These are phyloP conservation scores for Paramecium sonneborni DNA, from an alignment of 73 alveolate species.

Conservation along the genomic window DNA sequence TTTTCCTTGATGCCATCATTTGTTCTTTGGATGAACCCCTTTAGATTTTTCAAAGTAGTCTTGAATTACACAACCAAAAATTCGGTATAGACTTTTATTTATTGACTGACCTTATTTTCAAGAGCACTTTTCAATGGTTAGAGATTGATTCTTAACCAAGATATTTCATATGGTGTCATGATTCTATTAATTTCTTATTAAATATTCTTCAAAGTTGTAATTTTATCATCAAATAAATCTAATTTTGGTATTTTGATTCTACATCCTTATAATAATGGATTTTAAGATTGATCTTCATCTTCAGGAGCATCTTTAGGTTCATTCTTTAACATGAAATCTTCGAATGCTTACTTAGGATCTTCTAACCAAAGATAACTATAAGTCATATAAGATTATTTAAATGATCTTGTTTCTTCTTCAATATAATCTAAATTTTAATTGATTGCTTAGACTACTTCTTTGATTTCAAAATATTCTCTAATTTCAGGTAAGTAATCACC, in stretches of 20 bases:
- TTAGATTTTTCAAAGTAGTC: conserved; percentile 84
- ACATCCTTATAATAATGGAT: conserved; percentile 90
- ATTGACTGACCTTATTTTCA: conserved; percentile 82
- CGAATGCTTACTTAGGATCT: conserved; percentile 90
- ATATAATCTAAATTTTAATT: conserved; percentile 73
- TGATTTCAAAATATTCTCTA: conserved; percentile 89
- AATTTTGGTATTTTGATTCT: conserved; percentile 90
- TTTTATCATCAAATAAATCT: conserved; percentile 94
- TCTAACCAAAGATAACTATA: conserved; percentile 95
- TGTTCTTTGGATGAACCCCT: conserved; percentile 92
- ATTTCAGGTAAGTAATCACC: conserved; percentile 98
- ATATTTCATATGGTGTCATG: conserved; percentile 88
- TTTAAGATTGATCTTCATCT: conserved; percentile 87
- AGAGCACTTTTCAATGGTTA: conserved; percentile 90
- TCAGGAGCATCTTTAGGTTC: conserved; percentile 78
- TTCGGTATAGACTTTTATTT: conserved; percentile 93
- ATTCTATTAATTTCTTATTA: conserved; percentile 88
- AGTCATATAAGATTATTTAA: conserved; percentile 85
- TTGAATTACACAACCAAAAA: conserved; percentile 90
- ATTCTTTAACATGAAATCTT: conserved; percentile 89
- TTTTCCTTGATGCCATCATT: conserved; percentile 86
- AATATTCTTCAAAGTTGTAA: conserved; percentile 87
- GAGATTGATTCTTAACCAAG: conserved; percentile 97
- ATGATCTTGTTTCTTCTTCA: conserved; percentile 86
- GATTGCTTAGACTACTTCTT: conserved; percentile 72